Evolutionary conservation across 208 protist genomes (phyloP), one percentile per base, ranked within the genome.

Genomic region (Wallacemonas sp.): DNA sequence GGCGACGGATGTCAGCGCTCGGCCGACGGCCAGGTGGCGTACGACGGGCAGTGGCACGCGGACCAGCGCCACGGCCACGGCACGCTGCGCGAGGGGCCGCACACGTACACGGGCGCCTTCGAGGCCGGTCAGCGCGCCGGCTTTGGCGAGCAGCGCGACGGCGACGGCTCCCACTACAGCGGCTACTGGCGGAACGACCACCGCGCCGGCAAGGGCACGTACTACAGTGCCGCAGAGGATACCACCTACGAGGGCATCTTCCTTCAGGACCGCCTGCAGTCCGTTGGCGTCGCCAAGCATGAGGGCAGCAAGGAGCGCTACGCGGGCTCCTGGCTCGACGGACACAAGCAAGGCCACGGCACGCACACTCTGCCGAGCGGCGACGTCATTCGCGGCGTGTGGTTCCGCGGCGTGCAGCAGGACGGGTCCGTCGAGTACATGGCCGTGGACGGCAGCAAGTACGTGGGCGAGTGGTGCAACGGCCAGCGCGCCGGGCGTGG

Each of bases 321-420:
- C 74, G 77, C 81, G 18, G 93, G 93, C 25, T 84, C 78, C 22
- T 97, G 90, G 89, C 57, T 86, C 25, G 89, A 96, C 61, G 91
- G 89, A 32, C 38, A 82, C 52, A 74, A 81, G 57, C 90, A 97
- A n/a, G 93, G 93, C 23, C 68, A 82, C 55, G 90, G 93, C 46
- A 89, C 89, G 4, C 57, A 81, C 48, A 75, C 55, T 23, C 72
- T 93, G n/a, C 74, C 81, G 33, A 94, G 86, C 72, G 90, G 90
- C 18, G 86, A 95, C 65, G 73, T 88, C n/a, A 50, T 95, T 12
- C 75, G 74, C 42, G 84, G 79, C 1, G 66, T 87, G 48, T 97
- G 91, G 89, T 84, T 92, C 61, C 76, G 67, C 48, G 91, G 86
- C 0, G 63, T 57, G 39, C 76, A 73, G n/a, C 70, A 89, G 55